These are phyloP conservation scores for Venturia carpophila DNA, from an alignment of 2,329 filamentous ascomycete genomes.

Conservation along the genomic window DNA sequence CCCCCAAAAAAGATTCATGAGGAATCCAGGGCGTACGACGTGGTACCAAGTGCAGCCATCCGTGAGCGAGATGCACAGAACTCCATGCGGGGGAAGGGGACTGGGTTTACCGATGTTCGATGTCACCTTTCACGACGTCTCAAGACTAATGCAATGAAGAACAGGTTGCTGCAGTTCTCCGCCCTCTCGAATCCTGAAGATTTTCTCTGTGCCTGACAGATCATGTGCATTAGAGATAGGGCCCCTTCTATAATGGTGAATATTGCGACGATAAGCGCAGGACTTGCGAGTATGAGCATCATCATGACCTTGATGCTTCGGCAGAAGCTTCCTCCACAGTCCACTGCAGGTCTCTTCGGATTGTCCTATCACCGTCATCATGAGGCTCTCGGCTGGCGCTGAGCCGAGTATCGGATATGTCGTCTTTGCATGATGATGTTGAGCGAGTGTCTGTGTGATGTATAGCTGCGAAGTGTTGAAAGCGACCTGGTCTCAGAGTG, in stretches of 20 bases:
- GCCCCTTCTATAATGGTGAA: neutral
- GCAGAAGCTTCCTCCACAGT: slow-evolving; percentile 25
- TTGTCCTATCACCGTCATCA: slow-evolving; percentile 2
- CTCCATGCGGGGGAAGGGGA: neutral
- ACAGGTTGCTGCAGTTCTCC: slow-evolving; percentile 2
- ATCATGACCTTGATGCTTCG: neutral
- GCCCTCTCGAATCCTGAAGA: slow-evolving; percentile 3
- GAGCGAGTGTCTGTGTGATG: slow-evolving; percentile 4
- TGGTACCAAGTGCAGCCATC: neutral
- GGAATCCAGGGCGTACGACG: slow-evolving; percentile 16
- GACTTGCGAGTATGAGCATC: neutral
- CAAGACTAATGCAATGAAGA: neutral
- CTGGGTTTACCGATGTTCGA: neutral
- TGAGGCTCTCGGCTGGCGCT: neutral
- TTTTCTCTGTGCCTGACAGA: neutral
- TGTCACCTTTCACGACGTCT: neutral
- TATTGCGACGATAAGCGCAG: neutral
- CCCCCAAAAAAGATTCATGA: slow-evolving; percentile 4
- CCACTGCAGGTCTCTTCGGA: slow-evolving; percentile 17
- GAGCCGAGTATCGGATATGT: neutral
- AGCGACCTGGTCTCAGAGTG: slow-evolving; percentile 11
- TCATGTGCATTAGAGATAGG: neutral
- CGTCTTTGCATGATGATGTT: slow-evolving; percentile 10
- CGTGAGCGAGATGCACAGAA: neutral
- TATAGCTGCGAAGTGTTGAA: neutral